A percentile compares a stretch with the other conserved stretches of the same genome.
Conservation (phyloP, 2,329 filamentous ascomycete genomes). For the Piedraia hortae region DNA sequence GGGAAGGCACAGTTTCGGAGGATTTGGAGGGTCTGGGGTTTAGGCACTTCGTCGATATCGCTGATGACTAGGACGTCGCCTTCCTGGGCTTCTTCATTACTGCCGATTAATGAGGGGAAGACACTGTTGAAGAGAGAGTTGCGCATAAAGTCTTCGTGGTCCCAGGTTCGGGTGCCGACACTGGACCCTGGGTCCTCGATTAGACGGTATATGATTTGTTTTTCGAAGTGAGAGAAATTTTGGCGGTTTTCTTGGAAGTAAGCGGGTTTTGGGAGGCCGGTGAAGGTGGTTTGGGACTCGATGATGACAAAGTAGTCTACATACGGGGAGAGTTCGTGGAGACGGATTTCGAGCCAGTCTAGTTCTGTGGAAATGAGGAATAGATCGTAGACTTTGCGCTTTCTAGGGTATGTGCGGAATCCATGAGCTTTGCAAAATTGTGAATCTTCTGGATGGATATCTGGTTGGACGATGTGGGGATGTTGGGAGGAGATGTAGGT, state of each 20-base stretch:
- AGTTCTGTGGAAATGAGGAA: constrained; percentile 35
- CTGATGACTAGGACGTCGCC: constrained; percentile 32
- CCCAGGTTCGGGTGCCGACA: constrained; percentile 18
- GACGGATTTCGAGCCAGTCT: constrained; percentile 36
- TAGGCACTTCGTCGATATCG: constrained; percentile 33
- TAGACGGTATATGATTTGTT: constrained; percentile 33
- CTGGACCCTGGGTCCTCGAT: constrained; percentile 17
- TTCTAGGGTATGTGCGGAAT: constrained; percentile 3
- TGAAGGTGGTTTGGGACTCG: constrained; percentile 31
- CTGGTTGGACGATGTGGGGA: constrained; percentile 2
- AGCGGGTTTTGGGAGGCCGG: constrained; percentile 27
- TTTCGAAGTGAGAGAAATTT: constrained; percentile 24
- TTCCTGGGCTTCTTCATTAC: constrained; percentile 14
- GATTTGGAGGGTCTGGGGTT: constrained; percentile 6
- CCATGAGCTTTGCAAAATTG: constrained; percentile 3
- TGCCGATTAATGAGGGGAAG: constrained; percentile 21
- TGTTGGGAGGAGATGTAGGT: constrained; percentile 1
- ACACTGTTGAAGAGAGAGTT: constrained; percentile 31
- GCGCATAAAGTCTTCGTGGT: constrained; percentile 25
- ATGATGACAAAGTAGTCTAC: constrained; percentile 40
- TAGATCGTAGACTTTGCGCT: constrained; percentile 31
- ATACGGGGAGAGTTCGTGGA: constrained; percentile 27
- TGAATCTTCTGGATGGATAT: constrained; percentile 2
- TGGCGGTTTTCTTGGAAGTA: constrained; percentile 25
- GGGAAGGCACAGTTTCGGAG: constrained; percentile 8